phyloP scores from a whole-genome alignment of 2,329 filamentous ascomycete genomes.

The Fusarium sp. region DNA sequence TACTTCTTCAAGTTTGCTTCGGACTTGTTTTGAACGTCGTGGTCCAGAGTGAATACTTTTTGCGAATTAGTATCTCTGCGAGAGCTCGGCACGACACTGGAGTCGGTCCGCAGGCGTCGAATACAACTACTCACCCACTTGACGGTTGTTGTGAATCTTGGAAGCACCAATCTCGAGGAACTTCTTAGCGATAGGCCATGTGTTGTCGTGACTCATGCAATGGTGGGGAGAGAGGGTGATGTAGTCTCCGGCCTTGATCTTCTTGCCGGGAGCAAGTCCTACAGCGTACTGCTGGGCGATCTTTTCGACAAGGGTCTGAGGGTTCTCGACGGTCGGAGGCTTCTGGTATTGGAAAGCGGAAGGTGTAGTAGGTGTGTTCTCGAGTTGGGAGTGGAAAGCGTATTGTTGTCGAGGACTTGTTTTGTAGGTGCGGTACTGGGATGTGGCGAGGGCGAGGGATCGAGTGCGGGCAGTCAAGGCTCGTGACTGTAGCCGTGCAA shows the following conservation, averaged over 20 bases:
- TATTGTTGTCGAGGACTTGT: slow-evolving; percentile 24
- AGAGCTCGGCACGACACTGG: slow-evolving; percentile 53
- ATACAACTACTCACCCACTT: slow-evolving; percentile 54
- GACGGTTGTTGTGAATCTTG: slow-evolving; percentile 74
- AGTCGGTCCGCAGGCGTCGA: not conserved
- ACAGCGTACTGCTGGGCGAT: slow-evolving; percentile 87
- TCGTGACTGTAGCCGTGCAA: slow-evolving; percentile 16
- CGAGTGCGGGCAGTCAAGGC: slow-evolving; percentile 20
- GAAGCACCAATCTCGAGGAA: slow-evolving; percentile 84
- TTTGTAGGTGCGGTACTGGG: slow-evolving; percentile 30
- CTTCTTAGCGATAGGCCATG: slow-evolving; percentile 78
- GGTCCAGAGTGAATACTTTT: slow-evolving; percentile 82
- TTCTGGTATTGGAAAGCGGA: slow-evolving; percentile 66
- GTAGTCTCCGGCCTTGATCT: slow-evolving; percentile 84
- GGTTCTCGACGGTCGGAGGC: slow-evolving; percentile 49
- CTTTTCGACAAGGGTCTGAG: slow-evolving; percentile 91
- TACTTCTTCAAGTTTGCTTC: slow-evolving; percentile 88
- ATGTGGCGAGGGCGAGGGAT: slow-evolving; percentile 23
- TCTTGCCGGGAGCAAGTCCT: slow-evolving; percentile 80
- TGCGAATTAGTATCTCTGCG: not conserved
- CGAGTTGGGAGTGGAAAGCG: slow-evolving; percentile 71
- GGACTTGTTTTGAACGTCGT: slow-evolving; percentile 87
- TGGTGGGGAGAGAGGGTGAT: slow-evolving; percentile 77
- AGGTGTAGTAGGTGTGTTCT: slow-evolving; percentile 62
- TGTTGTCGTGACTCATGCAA: slow-evolving; percentile 91